Evolutionary conservation across 176 grass and related monocot species (phyloP), one percentile per base, ranked within the genome.

Genomic region (Neostapfia colusana): DNA sequence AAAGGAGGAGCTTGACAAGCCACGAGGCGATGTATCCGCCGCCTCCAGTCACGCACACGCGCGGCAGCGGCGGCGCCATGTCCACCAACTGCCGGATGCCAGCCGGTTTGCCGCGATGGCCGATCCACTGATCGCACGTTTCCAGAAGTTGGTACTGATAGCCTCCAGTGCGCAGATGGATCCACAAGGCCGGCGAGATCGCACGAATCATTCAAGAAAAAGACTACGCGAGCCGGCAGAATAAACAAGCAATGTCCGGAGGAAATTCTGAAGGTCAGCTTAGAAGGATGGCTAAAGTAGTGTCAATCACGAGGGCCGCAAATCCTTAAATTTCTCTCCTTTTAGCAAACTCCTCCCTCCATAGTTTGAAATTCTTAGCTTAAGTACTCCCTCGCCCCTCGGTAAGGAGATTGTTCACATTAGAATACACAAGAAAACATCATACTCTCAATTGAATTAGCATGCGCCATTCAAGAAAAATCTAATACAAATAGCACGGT

Each of bases 1-100:
- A 43, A 40, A 92, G 89, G 21, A 92, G 85, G 35, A 85, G 74
- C 85, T 92, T 88, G 8, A 92, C 82, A 28, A 92, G 77, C 82
- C 85, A 92, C 11, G 89, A 89, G 15, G 82, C 82, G 21, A 85
- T 37, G 55, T 64, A 92, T 31, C 76, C 88, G 18, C 84, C 76
- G 20, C 64, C 82, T 10, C 87, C 75, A 3, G 87, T 89, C 20
- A 89, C 83, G 75, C 83, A 82, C 40, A 83, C 83, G 36, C 39
- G 56, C 61, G 15, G 25, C 17, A 6, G 70, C 24, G 20, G 38
- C 25, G 0, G 23, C 67, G 34, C 82, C 35, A 76, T 76, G 1
- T 58, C 55, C 55, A 12, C n/a, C 23, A 56, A 21, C 53, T 1
- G 8, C 1, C 4, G 53, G 23, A 58, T 58, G 55, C 55, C 55